Percentiles rank a stretch among this genome's conserved stretches.
phyloP scores from a whole-genome alignment of 306 rosid genomes.

The Ziziphus jujuba region DNA sequence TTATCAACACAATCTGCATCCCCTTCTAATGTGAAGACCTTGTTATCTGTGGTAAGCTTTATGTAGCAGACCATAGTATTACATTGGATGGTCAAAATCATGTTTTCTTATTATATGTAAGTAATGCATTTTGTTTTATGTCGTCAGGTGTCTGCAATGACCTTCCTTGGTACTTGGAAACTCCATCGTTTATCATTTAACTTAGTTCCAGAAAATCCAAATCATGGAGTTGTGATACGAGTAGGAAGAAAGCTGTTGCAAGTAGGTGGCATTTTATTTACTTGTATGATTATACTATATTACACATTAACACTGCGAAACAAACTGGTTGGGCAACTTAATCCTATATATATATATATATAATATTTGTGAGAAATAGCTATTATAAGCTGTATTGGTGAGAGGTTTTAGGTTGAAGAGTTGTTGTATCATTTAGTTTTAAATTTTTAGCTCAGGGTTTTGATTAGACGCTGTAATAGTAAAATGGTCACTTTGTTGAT shows the following conservation, averaged over 20 bases:
- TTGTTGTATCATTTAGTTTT: background rate
- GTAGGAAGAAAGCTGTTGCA: slow-evolving; percentile 76
- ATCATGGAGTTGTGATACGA: slow-evolving; percentile 56
- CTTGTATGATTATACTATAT: background rate
- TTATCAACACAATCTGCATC: slow-evolving; percentile 45
- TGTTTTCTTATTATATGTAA: slow-evolving; percentile 1
- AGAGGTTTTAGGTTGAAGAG: background rate
- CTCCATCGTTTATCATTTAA: slow-evolving; percentile 32
- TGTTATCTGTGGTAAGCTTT: slow-evolving; percentile 63
- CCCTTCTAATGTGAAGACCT: slow-evolving; percentile 44
- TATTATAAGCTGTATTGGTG: background rate
- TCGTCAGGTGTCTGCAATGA: slow-evolving; percentile 59
- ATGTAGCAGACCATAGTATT: slow-evolving; percentile 5
- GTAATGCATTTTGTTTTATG: slow-evolving; percentile 20
- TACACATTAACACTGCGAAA: background rate
- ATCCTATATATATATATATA: background rate
- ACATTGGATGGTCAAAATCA: slow-evolving; percentile 1
- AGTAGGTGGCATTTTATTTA: slow-evolving; percentile 42
- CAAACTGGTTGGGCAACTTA: background rate
- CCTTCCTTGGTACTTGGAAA: slow-evolving; percentile 53
- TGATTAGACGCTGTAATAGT: background rate
- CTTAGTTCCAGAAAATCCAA: slow-evolving; percentile 32
- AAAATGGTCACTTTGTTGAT: background rate
- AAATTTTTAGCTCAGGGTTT: background rate
- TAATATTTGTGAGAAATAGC: background rate